These are phyloP conservation scores for Trichoderma sp. DNA, from an alignment of 2,329 filamentous ascomycete species.

Conservation along the genomic window DNA sequence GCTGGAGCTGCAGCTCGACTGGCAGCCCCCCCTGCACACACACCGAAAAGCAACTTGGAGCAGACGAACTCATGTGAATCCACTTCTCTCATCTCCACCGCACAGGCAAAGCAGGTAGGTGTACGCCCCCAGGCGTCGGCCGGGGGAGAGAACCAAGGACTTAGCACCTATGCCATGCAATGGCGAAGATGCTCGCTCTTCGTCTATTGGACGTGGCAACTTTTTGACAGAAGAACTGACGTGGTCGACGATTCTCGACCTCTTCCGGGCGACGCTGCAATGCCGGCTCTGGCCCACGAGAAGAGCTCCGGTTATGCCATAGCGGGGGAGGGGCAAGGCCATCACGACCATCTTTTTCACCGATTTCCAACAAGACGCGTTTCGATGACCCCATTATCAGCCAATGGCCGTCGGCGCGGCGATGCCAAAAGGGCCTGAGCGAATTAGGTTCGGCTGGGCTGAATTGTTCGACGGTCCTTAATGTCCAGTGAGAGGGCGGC, in stretches of 20 bases:
- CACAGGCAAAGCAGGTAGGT: background rate
- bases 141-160: background rate
- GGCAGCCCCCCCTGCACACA: conserved; percentile 13
- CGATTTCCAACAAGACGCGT: conserved; percentile 9
- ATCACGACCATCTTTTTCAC: conserved; percentile 17
- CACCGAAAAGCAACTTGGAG: conserved; percentile 11
- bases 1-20: conserved; percentile 26
- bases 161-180: background rate
- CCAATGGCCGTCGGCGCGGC: conserved; percentile 13
- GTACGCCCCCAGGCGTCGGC: background rate
- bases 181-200: background rate
- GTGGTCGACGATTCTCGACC: conserved; percentile 15
- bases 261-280: background rate
- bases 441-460: conserved; percentile 22
- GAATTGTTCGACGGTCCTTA: conserved; percentile 9
- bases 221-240: conserved; percentile 3
- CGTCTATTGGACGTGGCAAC: conserved; percentile 14
- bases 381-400: background rate
- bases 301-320: background rate
- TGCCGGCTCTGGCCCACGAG: background rate
- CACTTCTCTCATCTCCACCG: background rate
- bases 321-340: conserved; percentile 30
- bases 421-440: background rate
- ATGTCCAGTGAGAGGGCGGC: conserved; percentile 25
- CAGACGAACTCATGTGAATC: conserved; percentile 19